Base-by-base conservation (phyloP, 2,329 filamentous ascomycete species). In the Penicillium sp. region DNA sequence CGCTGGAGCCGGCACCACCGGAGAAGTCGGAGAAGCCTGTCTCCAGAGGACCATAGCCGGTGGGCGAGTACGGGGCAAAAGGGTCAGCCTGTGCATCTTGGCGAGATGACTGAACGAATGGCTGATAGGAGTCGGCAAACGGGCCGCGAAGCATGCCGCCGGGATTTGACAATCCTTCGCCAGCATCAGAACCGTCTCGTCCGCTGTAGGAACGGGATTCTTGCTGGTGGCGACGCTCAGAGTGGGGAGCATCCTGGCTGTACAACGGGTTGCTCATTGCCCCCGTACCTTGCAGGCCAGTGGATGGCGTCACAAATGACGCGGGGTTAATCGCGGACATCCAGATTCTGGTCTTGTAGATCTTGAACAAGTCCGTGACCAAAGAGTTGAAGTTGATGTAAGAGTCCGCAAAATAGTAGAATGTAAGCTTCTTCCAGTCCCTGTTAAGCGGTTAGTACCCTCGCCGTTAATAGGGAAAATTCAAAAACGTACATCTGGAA, bases 331-430 rank as follows among this genome's bases (percentile, higher is more conserved):
- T 95, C 3, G 93, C 93, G 4, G 91, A 97, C 88, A 98, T 95
- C 93, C 93, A 98, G 61, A 98, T 98, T 59, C 94, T 83, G 18
- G 91, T 95, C 75, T 98, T 98, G 78, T 97, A 98, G 52, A 97
- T 91, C 72, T 97, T 97, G 79, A 97, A 98, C 10, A 98, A 77
- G 65, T 98, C 93, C 0, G 90, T 95, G 43, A 98, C 93, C 13
- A 98, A 81, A 2, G 89, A 88, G 67, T 98, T 98, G 78, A 98
- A 98, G 73, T 97, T 97, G 76, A 98, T 95, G 67, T 98, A 98
- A 0, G 89, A 84, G 64, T 96, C 90, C 44, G 93, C 91, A 66
- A 96, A 98, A 72, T 97, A 98, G 74, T 96, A 98, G 71, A 97
- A 97, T 0, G 94, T 98, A 46, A 98, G 75, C 68, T 98, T 98